Base-by-base conservation (phyloP, 148 eudicot genomes). In the Spergularia marina region DNA sequence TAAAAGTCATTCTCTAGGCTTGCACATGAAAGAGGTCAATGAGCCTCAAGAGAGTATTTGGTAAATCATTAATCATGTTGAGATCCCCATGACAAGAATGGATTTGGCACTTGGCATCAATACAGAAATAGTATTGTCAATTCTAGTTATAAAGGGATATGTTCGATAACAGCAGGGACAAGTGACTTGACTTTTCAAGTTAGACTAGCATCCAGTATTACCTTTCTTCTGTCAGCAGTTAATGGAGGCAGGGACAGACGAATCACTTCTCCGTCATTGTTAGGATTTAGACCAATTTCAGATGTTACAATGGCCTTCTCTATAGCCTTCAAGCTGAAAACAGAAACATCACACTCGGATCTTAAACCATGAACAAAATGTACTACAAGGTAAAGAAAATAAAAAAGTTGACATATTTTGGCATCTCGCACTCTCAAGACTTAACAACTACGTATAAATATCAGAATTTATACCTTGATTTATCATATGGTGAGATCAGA, bases 141-240 rank as follows among this genome's bases (percentile, higher is more conserved):
- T 40, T 41, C 55, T 59, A 73, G 54, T 40, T 2, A 13, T 12
- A 62, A 61, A 25, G 60, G 60, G 5, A 62, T 63, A 34, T 14
- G n/a, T 63, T 63, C 20, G 4, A 3, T 61, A 21, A 20, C 1
- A 1, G 12, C 61, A 63, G 7, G 30, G 17, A 25, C 7, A 16
- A 52, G 25, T 21, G 63, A 10, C 11, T 44, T 23, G 51, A 21
- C 21, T 18, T 56, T 57, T 30, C 13, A 59, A 13, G 56, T 39
- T 49, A 66, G 18, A 72, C 40, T 49, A 23, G 36, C 15, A 61
- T 57, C 10, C 54, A 52, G 64, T 10, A 73, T 18, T 88, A 92
- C 98, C 99, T 92, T 95, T 80, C 97, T 89, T 77, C 99, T 87
- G 10, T 95, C 99, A 52, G 97, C 80, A 63, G 99, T 95, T 76